These are phyloP conservation scores for Microsporum ferrugineum DNA, from an alignment of 2,329 filamentous ascomycete genomes.

Conservation along the genomic window DNA sequence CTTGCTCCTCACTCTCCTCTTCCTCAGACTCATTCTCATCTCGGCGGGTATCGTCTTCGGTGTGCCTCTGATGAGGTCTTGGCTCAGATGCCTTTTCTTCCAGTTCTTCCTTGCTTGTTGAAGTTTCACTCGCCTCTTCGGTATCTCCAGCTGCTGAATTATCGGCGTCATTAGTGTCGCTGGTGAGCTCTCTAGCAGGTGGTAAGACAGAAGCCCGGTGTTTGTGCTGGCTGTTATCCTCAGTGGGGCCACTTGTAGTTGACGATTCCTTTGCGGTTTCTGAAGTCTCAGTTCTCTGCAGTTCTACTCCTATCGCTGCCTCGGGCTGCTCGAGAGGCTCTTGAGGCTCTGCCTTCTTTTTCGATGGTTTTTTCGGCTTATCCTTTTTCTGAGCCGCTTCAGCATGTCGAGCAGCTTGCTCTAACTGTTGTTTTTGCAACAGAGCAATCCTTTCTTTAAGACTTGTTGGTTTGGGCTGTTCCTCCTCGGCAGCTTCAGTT, in stretches of 20 bases:
- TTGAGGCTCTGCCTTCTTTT: slow-evolving; percentile 48
- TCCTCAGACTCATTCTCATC: slow-evolving; percentile 42
- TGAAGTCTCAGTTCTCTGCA: slow-evolving; percentile 23
- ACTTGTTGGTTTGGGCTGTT: slow-evolving; percentile 81
- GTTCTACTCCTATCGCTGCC: slow-evolving; percentile 18
- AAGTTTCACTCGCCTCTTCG: slow-evolving; percentile 50
- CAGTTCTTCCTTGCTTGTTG: slow-evolving; percentile 62
- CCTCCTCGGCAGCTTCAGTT: slow-evolving; percentile 48
- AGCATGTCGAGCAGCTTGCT: slow-evolving; percentile 72
- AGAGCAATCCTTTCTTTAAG: slow-evolving; percentile 92
- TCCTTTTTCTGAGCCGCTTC: slow-evolving; percentile 71
- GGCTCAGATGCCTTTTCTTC: slow-evolving; percentile 42
- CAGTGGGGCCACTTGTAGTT: slow-evolving; percentile 22
- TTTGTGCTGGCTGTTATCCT: slow-evolving; percentile 13
- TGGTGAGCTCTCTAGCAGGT: slow-evolving; percentile 43
- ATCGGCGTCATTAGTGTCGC: slow-evolving; percentile 55
- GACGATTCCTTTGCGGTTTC: slow-evolving; percentile 28
- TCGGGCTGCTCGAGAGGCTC: slow-evolving; percentile 19
- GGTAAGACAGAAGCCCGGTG: slow-evolving; percentile 28
- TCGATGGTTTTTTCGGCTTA: slow-evolving; percentile 66
- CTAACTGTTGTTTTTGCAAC: slow-evolving; percentile 84
- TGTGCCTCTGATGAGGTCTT: slow-evolving; percentile 21
- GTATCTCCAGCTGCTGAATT: slow-evolving; percentile 53
- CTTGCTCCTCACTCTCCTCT: slow-evolving; percentile 57
- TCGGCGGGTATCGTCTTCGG: slow-evolving; percentile 34